Conservation (phyloP, 1,139 yeast species). For the Yamadazyma friedrichii region DNA sequence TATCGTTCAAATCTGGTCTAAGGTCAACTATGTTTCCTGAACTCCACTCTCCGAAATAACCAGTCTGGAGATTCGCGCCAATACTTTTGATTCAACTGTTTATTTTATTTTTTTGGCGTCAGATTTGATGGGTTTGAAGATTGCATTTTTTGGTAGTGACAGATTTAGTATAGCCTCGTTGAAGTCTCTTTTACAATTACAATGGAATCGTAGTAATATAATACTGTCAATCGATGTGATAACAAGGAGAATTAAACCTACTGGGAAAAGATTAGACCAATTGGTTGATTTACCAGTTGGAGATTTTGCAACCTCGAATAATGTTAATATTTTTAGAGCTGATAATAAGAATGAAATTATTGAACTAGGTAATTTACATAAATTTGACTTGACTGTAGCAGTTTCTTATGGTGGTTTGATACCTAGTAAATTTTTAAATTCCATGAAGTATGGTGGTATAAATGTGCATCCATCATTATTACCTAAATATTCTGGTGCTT, state of each 20-base stretch:
- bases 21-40: neutral
- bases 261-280: conserved; percentile 62
- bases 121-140: neutral
- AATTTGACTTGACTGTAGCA: conserved; percentile 71
- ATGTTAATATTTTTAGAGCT: conserved; percentile 50
- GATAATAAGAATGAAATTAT: conserved; percentile 57
- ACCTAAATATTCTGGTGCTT: conserved; percentile 83
- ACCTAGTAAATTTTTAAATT: conserved; percentile 54
- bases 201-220: conserved; percentile 21
- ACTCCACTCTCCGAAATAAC: conserved; percentile 3
- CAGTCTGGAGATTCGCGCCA: too few species aligned
- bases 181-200: conserved; percentile 36
- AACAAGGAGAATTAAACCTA: conserved; percentile 63
- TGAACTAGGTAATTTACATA: conserved; percentile 17
- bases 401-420: conserved; percentile 86
- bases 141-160: conserved; percentile 82
- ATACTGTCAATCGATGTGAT: conserved; percentile 54
- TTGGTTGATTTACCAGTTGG: conserved; percentile 59
- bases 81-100: neutral
- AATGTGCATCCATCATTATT: conserved; percentile 92
- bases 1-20: neutral
- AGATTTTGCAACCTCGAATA: conserved; percentile 29
- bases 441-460: conserved; percentile 62
- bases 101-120: too few species aligned
- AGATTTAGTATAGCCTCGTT: conserved; percentile 65